A percentile compares a stretch with the other conserved stretches of the same genome.
These are phyloP conservation scores for Scalesia atractyloides DNA, from an alignment of 129 eudicot genomes.

Conservation along the genomic window DNA sequence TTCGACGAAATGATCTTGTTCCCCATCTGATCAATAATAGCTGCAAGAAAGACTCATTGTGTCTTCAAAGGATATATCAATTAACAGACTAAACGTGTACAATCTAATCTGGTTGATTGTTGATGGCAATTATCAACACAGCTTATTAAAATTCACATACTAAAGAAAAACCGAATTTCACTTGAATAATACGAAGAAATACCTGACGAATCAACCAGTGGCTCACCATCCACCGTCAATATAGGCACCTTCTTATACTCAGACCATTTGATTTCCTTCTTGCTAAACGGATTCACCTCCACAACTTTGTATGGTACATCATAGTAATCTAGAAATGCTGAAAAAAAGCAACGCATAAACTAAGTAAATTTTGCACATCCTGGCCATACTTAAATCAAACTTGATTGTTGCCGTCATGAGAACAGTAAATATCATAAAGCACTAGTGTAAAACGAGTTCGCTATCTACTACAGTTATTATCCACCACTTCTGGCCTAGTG, in stretches of 20 bases:
- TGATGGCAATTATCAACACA: background rate
- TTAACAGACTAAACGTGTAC: background rate
- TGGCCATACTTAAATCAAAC: background rate
- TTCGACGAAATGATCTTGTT: conserved; percentile 33
- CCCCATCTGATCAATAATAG: conserved; percentile 50
- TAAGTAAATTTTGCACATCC: background rate
- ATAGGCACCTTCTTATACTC: conserved; percentile 89
- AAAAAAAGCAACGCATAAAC: conserved; percentile 5
- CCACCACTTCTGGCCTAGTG: no score
- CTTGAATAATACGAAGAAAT: background rate
- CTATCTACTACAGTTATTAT: no score
- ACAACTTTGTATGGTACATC: conserved; percentile 77
- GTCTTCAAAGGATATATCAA: conserved; percentile 28
- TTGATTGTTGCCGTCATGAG: background rate
- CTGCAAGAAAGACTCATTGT: conserved; percentile 34
- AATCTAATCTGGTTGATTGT: background rate
- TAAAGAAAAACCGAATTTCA: background rate
- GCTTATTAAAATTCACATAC: background rate
- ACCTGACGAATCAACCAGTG: conserved; percentile 83
- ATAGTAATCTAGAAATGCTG: conserved; percentile 86
- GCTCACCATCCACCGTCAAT: conserved; percentile 73
- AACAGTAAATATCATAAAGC: no score
- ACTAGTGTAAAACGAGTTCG: no score
- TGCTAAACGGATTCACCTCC: conserved; percentile 74
- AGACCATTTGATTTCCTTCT: conserved; percentile 87